phyloP scores from a whole-genome alignment of 2,329 filamentous ascomycete species.

The Thermothelomyces thermophilus region DNA sequence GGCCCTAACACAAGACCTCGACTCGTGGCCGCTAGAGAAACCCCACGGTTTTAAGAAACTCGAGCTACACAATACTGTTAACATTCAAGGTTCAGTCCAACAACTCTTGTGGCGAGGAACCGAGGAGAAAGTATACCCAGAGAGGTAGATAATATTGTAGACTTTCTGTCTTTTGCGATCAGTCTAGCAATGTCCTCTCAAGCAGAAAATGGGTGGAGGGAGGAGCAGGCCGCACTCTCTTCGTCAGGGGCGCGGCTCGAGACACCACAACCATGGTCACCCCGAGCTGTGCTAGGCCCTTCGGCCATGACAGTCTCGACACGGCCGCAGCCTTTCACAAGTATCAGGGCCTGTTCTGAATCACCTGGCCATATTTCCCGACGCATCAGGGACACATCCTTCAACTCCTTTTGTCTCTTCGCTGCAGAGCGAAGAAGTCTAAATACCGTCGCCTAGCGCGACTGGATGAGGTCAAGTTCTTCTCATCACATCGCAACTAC shows the following conservation, averaged over 20 bases:
- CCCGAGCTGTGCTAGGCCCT: neutral
- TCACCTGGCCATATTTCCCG: neutral
- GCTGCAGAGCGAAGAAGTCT: neutral
- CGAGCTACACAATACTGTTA: neutral
- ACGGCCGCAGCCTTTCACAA: neutral
- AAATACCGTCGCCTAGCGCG: neutral
- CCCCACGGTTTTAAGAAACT: neutral
- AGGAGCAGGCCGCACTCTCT: neutral
- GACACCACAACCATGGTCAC: neutral
- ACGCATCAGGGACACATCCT: neutral
- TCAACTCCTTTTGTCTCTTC: neutral
- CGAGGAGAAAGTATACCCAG: neutral
- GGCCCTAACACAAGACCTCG: neutral
- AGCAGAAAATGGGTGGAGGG: neutral
- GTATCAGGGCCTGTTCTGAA: neutral
- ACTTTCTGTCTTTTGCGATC: neutral
- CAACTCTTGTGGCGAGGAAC: neutral
- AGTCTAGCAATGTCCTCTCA: neutral
- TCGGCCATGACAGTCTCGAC: neutral
- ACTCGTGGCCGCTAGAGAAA: neutral
- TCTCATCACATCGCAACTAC: neutral
- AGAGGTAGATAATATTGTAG: neutral
- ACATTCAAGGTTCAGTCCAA: neutral
- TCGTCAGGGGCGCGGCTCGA: neutral
- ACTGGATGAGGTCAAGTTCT: neutral